Evolutionary conservation across 257 asterid genomes (phyloP).

Genomic region (Leptodermis oblonga): DNA sequence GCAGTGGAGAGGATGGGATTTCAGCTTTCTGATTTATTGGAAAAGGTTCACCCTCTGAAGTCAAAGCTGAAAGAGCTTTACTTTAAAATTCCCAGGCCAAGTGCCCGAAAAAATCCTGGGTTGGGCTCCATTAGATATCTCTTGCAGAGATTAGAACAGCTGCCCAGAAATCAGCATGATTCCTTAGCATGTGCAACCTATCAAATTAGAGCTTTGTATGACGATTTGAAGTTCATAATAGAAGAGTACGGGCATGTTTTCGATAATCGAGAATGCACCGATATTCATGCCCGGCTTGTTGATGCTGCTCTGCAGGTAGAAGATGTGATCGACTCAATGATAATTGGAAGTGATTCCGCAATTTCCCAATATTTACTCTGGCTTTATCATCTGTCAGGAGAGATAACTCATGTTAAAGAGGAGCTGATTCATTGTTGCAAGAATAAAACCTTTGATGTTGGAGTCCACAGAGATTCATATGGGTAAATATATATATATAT

Average conservation of each 20-base stretch:
- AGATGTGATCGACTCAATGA: conserved; percentile 7
- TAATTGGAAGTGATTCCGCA: neutral
- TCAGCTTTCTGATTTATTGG: neutral
- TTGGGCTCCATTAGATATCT: neutral
- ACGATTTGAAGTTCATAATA: neutral
- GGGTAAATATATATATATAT: too few species aligned
- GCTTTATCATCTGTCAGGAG: conserved; percentile 15
- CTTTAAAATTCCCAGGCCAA: neutral
- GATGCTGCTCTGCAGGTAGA: neutral
- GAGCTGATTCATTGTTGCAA: neutral
- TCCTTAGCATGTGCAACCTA: neutral
- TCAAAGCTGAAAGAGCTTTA: neutral
- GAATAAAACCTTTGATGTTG: neutral
- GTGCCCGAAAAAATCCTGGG: neutral
- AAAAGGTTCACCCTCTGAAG: neutral
- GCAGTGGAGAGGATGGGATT: too few species aligned
- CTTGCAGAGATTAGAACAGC: neutral
- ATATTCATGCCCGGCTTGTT: neutral
- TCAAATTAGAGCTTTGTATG: neutral
- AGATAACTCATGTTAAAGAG: neutral
- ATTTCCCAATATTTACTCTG: neutral
- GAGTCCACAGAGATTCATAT: neutral
- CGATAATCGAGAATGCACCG: neutral
- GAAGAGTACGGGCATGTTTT: neutral
- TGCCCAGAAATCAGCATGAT: neutral